Evolutionary conservation across 768 basidiomycete species (phyloP).

Genomic region (Mycena vitilis): DNA sequence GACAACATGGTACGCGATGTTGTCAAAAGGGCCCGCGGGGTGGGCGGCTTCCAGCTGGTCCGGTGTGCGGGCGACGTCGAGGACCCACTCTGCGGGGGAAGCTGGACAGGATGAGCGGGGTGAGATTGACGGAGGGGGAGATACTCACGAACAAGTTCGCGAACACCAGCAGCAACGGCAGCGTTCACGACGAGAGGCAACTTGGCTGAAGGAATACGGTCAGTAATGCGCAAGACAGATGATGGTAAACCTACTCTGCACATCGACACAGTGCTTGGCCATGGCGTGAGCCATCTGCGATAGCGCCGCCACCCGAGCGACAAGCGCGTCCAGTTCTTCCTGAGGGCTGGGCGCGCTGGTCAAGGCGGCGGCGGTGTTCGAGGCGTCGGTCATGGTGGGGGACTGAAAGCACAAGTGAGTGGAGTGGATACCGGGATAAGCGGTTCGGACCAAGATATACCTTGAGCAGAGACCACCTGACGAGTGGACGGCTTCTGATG

Average conservation of each 20-base stretch:
- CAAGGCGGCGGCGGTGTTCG: not conserved
- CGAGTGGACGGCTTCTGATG: no score
- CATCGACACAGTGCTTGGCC: conserved; percentile 8
- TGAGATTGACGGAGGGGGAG: not conserved
- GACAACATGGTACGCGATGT: not conserved
- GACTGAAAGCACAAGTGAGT: no score
- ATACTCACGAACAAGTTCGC: not conserved
- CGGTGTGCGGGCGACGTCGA: not conserved
- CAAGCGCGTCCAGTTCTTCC: conserved; percentile 1
- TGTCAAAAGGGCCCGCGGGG: not conserved
- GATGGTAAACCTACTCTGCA: conserved; percentile 2
- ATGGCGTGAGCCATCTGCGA: conserved; percentile 10
- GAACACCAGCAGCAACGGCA: not conserved
- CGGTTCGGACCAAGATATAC: no score
- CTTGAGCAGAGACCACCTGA: no score
- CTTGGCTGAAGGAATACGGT: not conserved
- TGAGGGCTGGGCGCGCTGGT: not conserved
- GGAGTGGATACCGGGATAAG: no score
- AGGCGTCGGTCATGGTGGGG: no score
- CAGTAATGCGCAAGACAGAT: not conserved
- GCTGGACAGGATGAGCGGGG: not conserved
- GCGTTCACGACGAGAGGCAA: not conserved
- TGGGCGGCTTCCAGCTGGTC: not conserved
- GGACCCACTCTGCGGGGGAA: not conserved
- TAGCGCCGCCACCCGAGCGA: not conserved